A percentile compares a stretch with the other conserved stretches of the same genome.
Evolutionary conservation across 768 basidiomycete genomes (phyloP).

Genomic region (Coprinellus aureogranulatus): DNA sequence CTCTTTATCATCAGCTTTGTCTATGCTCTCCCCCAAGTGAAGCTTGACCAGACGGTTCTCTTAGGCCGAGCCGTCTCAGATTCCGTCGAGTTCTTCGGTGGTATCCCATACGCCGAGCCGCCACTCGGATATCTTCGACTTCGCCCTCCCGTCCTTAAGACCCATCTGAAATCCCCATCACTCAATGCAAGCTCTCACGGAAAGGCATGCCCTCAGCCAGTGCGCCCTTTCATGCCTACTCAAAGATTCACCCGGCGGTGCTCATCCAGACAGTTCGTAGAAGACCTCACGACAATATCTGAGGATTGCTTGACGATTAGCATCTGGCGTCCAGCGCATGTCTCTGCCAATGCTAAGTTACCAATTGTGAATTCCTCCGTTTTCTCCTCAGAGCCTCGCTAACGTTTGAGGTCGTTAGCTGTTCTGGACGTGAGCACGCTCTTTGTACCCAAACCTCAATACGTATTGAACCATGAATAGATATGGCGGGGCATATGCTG

Average conservation of each 20-base stretch:
- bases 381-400: neutral
- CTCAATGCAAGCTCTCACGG: constrained; percentile 50
- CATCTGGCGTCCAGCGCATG: constrained; percentile 48
- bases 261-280: neutral
- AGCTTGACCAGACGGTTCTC: constrained; percentile 37
- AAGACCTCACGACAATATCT: constrained; percentile 26
- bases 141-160: constrained; percentile 43
- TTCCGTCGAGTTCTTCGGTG: constrained; percentile 45
- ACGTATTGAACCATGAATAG: constrained; percentile 15
- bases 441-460: neutral
- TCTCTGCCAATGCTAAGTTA: constrained; percentile 24
- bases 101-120: constrained; percentile 56
- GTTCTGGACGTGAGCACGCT: constrained; percentile 36
- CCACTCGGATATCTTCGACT: constrained; percentile 47
- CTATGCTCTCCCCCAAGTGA: constrained; percentile 31
- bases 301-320: constrained; percentile 65
- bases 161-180: constrained; percentile 26
- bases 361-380: constrained; percentile 34
- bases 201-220: constrained; percentile 46
- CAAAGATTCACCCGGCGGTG: neutral
- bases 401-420: constrained; percentile 22
- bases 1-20: constrained; percentile 2
- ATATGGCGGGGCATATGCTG: constrained; percentile 33
- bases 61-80: constrained; percentile 32
- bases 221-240: constrained; percentile 16